Evolutionary conservation across 352 stramenopile species (phyloP).

Genomic region (Peronospora destructor): DNA sequence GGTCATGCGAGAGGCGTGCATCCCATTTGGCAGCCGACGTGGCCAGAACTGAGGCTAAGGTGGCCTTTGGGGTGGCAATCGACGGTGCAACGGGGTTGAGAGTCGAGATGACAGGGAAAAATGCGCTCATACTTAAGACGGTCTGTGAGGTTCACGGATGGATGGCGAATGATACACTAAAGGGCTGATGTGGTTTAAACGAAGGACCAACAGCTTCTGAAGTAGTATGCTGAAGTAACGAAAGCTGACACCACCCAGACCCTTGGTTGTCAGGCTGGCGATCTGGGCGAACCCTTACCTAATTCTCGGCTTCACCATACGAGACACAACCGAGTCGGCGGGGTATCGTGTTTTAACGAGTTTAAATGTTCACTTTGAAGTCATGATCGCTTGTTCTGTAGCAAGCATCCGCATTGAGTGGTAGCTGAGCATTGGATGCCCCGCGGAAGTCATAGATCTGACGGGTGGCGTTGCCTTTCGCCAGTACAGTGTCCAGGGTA

Average conservation of each 20-base stretch:
- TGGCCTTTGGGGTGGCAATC: constrained; percentile 28
- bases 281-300: constrained; percentile 86
- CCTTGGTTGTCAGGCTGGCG: constrained; percentile 81
- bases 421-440: constrained; percentile 2
- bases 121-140: constrained; percentile 48
- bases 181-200: no score
- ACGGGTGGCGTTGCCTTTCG: constrained; percentile 40
- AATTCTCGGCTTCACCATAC: constrained; percentile 91
- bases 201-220: constrained; percentile 4
- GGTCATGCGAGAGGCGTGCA: constrained; percentile 68
- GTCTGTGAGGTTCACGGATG: constrained; percentile 37
- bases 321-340: constrained; percentile 97
- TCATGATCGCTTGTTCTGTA: not conserved
- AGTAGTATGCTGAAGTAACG: constrained; percentile 11
- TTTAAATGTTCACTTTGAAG: not conserved
- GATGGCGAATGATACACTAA: constrained; percentile 79
- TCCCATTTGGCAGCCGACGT: constrained; percentile 82
- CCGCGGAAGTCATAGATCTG: constrained; percentile 62
- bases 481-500: constrained; percentile 52
- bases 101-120: constrained; percentile 72
- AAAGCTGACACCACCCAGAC: constrained; percentile 38
- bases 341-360: constrained; percentile 75
- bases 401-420: not conserved
- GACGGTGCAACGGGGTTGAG: constrained; percentile 56
- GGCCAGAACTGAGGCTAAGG: constrained; percentile 43